Evolutionary conservation across 2,329 filamentous ascomycete genomes (phyloP), one percentile per base, ranked within the genome.

Genomic region (Cytospora schulzeri): DNA sequence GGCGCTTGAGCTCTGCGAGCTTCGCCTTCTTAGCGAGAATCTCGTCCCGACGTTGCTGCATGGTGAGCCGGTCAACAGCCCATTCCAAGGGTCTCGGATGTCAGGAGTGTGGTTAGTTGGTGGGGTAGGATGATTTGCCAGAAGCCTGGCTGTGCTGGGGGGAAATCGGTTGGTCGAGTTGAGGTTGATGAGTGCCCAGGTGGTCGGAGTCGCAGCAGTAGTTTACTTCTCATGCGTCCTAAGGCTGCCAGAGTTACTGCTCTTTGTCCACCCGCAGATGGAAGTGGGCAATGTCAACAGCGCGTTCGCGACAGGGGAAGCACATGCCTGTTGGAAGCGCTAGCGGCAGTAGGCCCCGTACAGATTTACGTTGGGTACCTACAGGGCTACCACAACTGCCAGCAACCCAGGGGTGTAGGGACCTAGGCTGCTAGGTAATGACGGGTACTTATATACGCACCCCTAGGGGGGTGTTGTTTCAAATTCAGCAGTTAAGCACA

Each of bases 1-100:
- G 93, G 68, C 91, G 88, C 81, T 97, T 97, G 69, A 99, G 85
- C 84, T 98, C 95, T 57, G 92, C 93, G 72, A 99, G 92, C 83
- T 95, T 97, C 68, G 93, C 94, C 83, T 92, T 94, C 81, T 99
- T 99, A 71, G 93, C 93, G 72, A 95, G 83, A 71, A 99, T 97
- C 82, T 99, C 95, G 82, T 97, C 93, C 81, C 92, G 91, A 72
- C 93, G 90, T 83, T 93, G 89, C 80, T 90, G 87, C 83, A 90
- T 89, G 70, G 73, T 79, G 77, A 67, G 58, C 71, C 75, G 72
- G 71, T 74, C 72, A 77, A 73, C 51, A 55, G 77, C 81, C 79
- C 83, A 85, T 85, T 64, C 75, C 80, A 78, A 75, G 77, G 76
- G 38, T 24, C 64, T 51, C 41, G 19, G 22, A 38, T 31, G 11